A percentile compares a stretch with the other conserved stretches of the same genome.
These are phyloP conservation scores for Diddensiella transvaalensis DNA, from an alignment of 805 yeast species.

Conservation along the genomic window DNA sequence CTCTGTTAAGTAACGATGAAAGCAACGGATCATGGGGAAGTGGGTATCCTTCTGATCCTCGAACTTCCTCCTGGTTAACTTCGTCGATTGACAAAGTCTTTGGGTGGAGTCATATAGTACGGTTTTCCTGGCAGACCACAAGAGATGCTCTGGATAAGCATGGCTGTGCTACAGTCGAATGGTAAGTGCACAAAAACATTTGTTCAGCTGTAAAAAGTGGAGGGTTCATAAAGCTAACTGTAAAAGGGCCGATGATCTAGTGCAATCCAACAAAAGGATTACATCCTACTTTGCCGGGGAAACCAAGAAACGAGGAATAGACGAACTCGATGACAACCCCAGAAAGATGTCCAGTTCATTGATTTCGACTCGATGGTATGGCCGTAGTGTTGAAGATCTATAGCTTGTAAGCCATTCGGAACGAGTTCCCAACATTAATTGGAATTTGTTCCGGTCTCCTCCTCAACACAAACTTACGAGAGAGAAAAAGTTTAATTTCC, in stretches of 20 bases:
- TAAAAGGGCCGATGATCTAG: constrained; percentile 16
- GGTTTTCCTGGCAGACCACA: constrained; percentile 95
- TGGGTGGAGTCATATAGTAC: constrained; percentile 77
- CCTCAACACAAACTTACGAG: not conserved
- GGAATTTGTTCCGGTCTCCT: not conserved
- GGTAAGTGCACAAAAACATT: constrained; percentile 11
- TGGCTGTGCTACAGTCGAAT: constrained; percentile 17
- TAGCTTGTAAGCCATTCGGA: not conserved
- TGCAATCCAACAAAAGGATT: constrained; percentile 10
- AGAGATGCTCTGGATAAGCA: constrained; percentile 57
- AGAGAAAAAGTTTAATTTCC: not conserved
- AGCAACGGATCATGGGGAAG: constrained; percentile 57
- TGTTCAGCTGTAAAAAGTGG: not conserved
- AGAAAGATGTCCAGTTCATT: not conserved
- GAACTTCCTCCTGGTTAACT: constrained; percentile 74
- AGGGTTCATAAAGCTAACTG: not conserved
- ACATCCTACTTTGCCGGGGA: constrained; percentile 5
- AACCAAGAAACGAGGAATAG: constrained; percentile 1
- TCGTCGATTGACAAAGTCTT: constrained; percentile 61
- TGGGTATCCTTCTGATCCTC: constrained; percentile 93
- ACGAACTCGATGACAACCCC: not conserved
- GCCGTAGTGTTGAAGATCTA: not conserved
- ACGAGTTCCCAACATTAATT: not conserved
- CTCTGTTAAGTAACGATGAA: constrained; percentile 35
- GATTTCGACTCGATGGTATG: constrained; percentile 11